A percentile compares a stretch with the other conserved stretches of the same genome.
Evolutionary conservation across 805 yeast genomes (phyloP).

Genomic region (Hanseniaspora jakobsenii): DNA sequence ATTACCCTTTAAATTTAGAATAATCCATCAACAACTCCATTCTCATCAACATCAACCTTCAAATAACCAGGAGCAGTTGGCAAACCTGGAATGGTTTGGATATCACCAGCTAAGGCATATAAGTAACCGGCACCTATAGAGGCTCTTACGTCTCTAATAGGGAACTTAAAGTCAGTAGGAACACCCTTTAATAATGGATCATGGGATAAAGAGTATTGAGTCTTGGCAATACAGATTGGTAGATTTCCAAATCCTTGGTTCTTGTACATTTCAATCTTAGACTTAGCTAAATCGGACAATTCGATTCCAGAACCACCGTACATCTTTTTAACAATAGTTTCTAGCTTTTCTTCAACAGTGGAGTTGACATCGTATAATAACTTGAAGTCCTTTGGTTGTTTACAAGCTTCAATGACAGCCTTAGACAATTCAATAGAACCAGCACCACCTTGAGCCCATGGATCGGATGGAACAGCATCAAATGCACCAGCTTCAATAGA

Average conservation of each 20-base stretch:
- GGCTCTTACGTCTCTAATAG: conserved; percentile 87
- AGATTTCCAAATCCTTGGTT: conserved; percentile 79
- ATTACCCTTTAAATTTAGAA: conserved; percentile 35
- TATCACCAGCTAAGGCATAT: conserved; percentile 93
- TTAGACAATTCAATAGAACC: conserved; percentile 80
- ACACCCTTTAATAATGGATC: conserved; percentile 90
- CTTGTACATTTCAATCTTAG: conserved; percentile 70
- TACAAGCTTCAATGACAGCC: conserved; percentile 65
- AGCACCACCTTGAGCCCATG: conserved; percentile 91
- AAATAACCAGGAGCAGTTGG: conserved; percentile 94
- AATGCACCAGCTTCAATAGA: conserved; percentile 85
- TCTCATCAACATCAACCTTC: conserved; percentile 84
- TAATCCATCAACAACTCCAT: conserved; percentile 89
- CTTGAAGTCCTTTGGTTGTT: conserved; percentile 37
- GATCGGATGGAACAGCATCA: conserved; percentile 81
- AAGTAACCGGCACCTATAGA: conserved; percentile 94
- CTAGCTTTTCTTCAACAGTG: conserved; percentile 68
- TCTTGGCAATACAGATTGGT: conserved; percentile 94
- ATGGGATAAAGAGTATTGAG: conserved; percentile 91
- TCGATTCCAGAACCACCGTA: conserved; percentile 85
- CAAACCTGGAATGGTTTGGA: conserved; percentile 93
- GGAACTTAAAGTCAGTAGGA: conserved; percentile 86
- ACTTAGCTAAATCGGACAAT: conserved; percentile 66
- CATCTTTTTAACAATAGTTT: conserved; percentile 72
- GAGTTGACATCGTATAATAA: conserved; percentile 61